Evolutionary conservation across 2,329 filamentous ascomycete genomes (phyloP), one percentile per base, ranked within the genome.

Genomic region (Ceratocystis colombiana): DNA sequence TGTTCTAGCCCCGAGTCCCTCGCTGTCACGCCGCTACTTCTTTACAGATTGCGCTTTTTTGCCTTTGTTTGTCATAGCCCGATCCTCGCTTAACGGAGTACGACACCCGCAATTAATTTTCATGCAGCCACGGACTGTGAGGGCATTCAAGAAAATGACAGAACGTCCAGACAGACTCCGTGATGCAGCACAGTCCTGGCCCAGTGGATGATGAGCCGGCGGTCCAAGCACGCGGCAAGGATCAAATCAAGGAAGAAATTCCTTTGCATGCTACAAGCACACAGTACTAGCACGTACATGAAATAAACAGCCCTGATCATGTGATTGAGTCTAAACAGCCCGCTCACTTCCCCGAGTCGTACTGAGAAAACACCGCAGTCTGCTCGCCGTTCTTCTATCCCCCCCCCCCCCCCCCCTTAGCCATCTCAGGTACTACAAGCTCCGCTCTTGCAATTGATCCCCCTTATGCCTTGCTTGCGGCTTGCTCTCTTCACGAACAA

Each of bases 171-270:
- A 33, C 53, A 30, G 53, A 57, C 53, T 57, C 22, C 10, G 7
- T 57, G 22, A 22, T 15, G 53, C 53, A 57, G 53, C 53, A 57
- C 2, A 28, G 30, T 5, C 17, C 33, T 37, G 33, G 33, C 41
- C 6, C 6, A 22, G 48, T 62, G 61, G 61, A 62, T 62, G 44
- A 33, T 22, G 15, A 62, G 44, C 41, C 45, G 20, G 22, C 46
- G 61, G 20, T 48, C 61, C 45, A 62, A 62, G 61, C 61, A 62
- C 41, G 37, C 61, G 41, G 61, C 41, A 62, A 57, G 61, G 61
- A 62, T 62, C 61, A 46, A 6, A n/a, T 25, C 61, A 45, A 28
- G 61, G 45, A 62, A 62, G 59, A 62, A 15, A 45, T 20, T 20
- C 46, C 46, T 20, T 17, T n/a, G 45, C n/a, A 48, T 12, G n/a